Percentiles rank a stretch among this genome's conserved stretches.
Conservation (phyloP, 1,284 basidiomycete species). For the Ganoderma boninense region DNA sequence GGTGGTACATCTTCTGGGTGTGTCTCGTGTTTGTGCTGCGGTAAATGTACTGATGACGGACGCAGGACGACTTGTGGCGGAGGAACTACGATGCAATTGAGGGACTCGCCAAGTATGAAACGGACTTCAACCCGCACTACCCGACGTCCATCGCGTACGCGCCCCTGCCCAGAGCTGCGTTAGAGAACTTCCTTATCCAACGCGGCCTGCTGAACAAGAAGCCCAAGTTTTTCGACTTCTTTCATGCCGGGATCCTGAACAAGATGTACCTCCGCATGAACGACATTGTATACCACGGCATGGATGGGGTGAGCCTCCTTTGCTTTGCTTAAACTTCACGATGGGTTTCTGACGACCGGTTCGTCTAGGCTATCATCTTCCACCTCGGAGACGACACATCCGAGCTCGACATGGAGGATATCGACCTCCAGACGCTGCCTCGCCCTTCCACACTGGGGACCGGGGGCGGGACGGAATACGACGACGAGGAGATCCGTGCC, state of each 20-base stretch:
- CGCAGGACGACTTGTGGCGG: conserved; percentile 79
- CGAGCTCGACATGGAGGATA: conserved; percentile 67
- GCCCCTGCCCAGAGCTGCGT: conserved; percentile 69
- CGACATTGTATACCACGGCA: conserved; percentile 71
- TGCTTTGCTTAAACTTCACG: background rate
- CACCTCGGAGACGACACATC: conserved; percentile 61
- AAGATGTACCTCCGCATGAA: conserved; percentile 80
- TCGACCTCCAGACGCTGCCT: conserved; percentile 61
- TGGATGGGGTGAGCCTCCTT: conserved; percentile 51
- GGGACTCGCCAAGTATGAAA: conserved; percentile 54
- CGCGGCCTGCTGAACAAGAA: conserved; percentile 64
- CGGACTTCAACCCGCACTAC: conserved; percentile 80
- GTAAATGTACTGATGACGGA: background rate
- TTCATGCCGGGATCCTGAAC: conserved; percentile 79
- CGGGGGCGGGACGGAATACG: conserved; percentile 77
- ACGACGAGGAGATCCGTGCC: conserved; percentile 64
- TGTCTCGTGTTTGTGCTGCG: conserved; percentile 33
- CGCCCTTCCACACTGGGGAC: conserved; percentile 66
- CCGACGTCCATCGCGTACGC: conserved; percentile 79
- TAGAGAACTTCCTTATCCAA: conserved; percentile 74
- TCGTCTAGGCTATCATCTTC: conserved; percentile 63
- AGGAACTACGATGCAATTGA: conserved; percentile 67
- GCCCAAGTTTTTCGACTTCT: conserved; percentile 58
- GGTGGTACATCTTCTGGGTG: conserved; percentile 89
- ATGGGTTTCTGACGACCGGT: background rate